Evolutionary conservation across 179 eudicot genomes (phyloP), one percentile per base, ranked within the genome.

Genomic region (Pouteria campechiana): DNA sequence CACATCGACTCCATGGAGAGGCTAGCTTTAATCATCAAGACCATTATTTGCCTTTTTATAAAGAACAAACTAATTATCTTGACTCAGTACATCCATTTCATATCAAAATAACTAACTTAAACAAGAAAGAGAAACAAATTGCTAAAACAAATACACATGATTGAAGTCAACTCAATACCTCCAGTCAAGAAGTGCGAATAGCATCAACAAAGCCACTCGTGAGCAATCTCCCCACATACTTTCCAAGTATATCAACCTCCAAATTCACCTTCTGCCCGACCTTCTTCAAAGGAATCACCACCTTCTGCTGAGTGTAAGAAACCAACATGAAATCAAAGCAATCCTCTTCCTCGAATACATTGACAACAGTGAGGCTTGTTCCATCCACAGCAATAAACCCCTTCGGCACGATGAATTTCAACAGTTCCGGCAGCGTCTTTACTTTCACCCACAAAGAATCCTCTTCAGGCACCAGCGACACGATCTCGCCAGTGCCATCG

Each of bases 361-460:
- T 62, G 10, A 89, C 97, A 10, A 89, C 97, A 20, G 95, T 89
- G 75, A 89, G 74, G 45, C 97, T 89, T 10, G 97, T 76, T 37
- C 97, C 97, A 60, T 89, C 97, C 33, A 89, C 77, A 7, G 95
- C 79, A 24, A 89, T 76, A 51, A 66, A 89, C 35, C 97, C 97
- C 67, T 89, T 89, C 2, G 89, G 83, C 25, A 89, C 95, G 38
- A 89, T 89, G 54, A 78, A 89, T 68, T 62, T 85, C 58, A 89
- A 64, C 25, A 89, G 24, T 35, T 78, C 89, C 6, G 72, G 79
- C 13, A 41, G 37, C 10, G 84, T 69, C 50, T 68, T 85, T 44
- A 89, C 93, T 60, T 78, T 89, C 42, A 89, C 79, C 97, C 97
- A 89, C 57, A 89, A 60, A 1, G 97, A 89, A 46, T 89, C 95